A percentile compares a stretch with the other conserved stretches of the same genome.
Evolutionary conservation across 495 filamentous ascomycete species (phyloP).

Genomic region (Aspergillus bridgeri): DNA sequence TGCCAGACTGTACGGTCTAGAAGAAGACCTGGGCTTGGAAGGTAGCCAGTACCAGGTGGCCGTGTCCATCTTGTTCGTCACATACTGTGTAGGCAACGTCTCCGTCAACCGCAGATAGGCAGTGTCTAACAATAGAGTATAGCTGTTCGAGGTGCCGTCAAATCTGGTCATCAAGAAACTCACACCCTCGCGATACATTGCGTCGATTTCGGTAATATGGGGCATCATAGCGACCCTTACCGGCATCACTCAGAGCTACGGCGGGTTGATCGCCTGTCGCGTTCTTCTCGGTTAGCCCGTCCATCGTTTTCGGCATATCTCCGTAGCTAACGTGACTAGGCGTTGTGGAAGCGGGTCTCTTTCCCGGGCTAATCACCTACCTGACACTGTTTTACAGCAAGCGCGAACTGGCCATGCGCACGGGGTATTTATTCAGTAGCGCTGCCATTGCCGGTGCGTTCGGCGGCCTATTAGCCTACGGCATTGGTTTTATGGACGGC

Average conservation of each 20-base stretch:
- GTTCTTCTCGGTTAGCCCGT: slow-evolving; percentile 43
- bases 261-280: slow-evolving; percentile 51
- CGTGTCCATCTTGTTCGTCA: slow-evolving; percentile 71
- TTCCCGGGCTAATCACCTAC: slow-evolving; percentile 60
- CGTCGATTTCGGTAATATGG: slow-evolving; percentile 61
- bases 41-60: slow-evolving; percentile 66
- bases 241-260: slow-evolving; percentile 60
- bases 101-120: neutral
- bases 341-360: slow-evolving; percentile 53
- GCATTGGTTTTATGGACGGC: slow-evolving; percentile 69
- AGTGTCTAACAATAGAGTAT: slow-evolving; percentile 3
- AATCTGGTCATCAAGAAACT: slow-evolving; percentile 82
- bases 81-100: slow-evolving; percentile 50
- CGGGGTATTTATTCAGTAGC: slow-evolving; percentile 73
- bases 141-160: slow-evolving; percentile 45
- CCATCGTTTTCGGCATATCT: neutral
- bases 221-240: slow-evolving; percentile 68
- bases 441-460: slow-evolving; percentile 73
- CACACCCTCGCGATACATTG: slow-evolving; percentile 69
- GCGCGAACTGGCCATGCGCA: slow-evolving; percentile 67
- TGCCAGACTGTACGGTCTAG: slow-evolving; percentile 64
- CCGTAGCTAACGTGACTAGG: slow-evolving; percentile 11
- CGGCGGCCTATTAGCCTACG: slow-evolving; percentile 72
- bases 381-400: slow-evolving; percentile 75
- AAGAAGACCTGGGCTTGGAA: slow-evolving; percentile 59